Base-by-base conservation (phyloP, 208 protist genomes). In the Strigomonas galati region DNA sequence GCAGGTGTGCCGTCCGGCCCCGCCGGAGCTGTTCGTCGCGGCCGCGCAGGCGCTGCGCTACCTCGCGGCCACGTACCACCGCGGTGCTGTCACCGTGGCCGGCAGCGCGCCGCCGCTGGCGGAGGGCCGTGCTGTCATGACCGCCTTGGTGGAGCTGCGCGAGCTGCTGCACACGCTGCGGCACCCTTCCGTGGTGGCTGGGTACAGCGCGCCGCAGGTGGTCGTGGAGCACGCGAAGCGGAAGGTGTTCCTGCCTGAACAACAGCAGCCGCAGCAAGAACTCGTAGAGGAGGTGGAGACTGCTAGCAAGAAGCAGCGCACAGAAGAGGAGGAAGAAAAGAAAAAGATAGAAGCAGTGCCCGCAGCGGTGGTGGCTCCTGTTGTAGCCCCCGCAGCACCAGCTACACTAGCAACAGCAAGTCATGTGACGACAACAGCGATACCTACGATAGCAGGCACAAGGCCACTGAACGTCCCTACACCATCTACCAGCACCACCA, bases 101-200 rank as follows among this genome's bases (percentile, higher is more conserved):
- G 56, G 28, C 23, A 14, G 28, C 44, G 44, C 44, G 53, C 21
- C 53, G 24, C 53, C 24, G 28, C 30, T 57, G 28, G 10, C 53
- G 24, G 21, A 19, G 21, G 28, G 14, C 21, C 24, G 21, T 4
- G 53, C 53, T 3, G 28, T 57, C 21, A 30, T 57, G 28, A 23
- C 53, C 21, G 53, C 53, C 46, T 67, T 23, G 44, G 75, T 44
- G 52, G 58, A 49, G 40, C 60, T 52, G 75, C 66, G 31, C 55
- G 67, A 28, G 24, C 24, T 32, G 43, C 40, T 65, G 21, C 17
- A 26, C 14, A 10, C 21, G 40, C n/a, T 65, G 49, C 56, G 62
- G 4, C 69, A 76, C 61, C 69, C 75, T 31, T 37, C 65, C 46
- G 64, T 62, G 12, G 10, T 76, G 4, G 69, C 75, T 19, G 68